Base-by-base conservation (phyloP, 2,329 filamentous ascomycete species). In the Alternaria solani region DNA sequence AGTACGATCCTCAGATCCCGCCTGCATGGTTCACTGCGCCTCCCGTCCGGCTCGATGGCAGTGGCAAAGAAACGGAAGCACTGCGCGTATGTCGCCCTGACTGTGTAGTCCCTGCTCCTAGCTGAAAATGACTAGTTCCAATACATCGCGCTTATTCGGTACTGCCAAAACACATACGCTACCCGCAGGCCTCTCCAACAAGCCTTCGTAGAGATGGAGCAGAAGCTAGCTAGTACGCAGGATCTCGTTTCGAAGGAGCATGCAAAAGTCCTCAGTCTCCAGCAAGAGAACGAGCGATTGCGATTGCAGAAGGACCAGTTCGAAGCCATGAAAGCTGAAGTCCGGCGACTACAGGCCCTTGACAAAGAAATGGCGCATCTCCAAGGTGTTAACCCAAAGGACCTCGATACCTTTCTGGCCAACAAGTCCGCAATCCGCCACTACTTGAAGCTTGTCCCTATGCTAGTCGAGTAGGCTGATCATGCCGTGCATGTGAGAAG, bases 1-100 rank as follows among this genome's bases (percentile, higher is more conserved):
- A 82, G 54, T 78, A 80, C 58, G 82, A 85, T 55, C 62, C 69
- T 7, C 68, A 72, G 2, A 83, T 85, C 20, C 82, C 83, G 1
- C 54, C 68, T 0, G 62, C 68, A 7, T 84, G 79, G 74, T 81
- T 84, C 54, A 68, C 69, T 39, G 75, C 79, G 32, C 83, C 83
- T n/a, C 82, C 83, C 0, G 69, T 78, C n/a, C 72, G 72, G 55
- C 73, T 85, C 2, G 76, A 79, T 41, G 69, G 65, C 9, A 62
- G 65, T 7, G 73, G 70, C 7, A 70, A 75, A 5, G 79, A 73
- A 11, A 79, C 79, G 73, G 79, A 81, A 59, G 82, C 80, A 41
- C 49, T 84, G 26, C 72, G 80, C 26, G 82, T 83, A 70, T 26
- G 61, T 55, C 23, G 12, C 9, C 4, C 7, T 30, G 5, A 2